Base-by-base conservation (phyloP, 768 basidiomycete genomes). In the Leccinum truebloodii region DNA sequence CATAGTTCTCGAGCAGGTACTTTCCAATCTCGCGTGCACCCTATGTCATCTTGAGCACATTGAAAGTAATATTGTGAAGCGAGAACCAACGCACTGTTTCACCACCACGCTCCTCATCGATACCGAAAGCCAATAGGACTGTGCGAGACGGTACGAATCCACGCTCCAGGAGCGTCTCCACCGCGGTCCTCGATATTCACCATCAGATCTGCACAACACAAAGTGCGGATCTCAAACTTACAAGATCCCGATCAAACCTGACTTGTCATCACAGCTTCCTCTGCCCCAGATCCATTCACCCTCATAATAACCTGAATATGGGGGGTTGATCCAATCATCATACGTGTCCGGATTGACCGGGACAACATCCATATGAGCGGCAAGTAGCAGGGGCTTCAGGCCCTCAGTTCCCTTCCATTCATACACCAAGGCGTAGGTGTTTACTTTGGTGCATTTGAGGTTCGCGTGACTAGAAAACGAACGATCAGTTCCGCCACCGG, bases 61-160 rank as follows among this genome's bases (percentile, higher is more conserved):
- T 34, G 34, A 26, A 26, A 52, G 20, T 14, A 14, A 12, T 4
- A 1, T 32, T 32, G 7, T 5, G 1, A 34, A 34, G 34, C 5
- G 34, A 18, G 32, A 18, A 9, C n/a, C 2, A 3, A 13, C 61
- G 51, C 69, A 81, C 84, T n/a, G 60, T 77, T 67, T 18, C 50
- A 35, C 59, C 84, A 37, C 80, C 63, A 30, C 76, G 65, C 65
- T 82, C 80, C 58, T 81, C 82, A 53, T 82, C 81, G 44, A 79
- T 79, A 6, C 82, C 76, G 59, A 72, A 77, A 14, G 74, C 72
- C n/a, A 77, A 58, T 24, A 75, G 58, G n/a, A 76, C 59, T 3
- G 69, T 71, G 6, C 72, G 69, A 34, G 67, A 66, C 9, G 72
- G 75, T 44, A 64, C 62, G 24, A 75, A 75, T 18, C 66, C 71